Conservation (phyloP, 305 asterid genomes). For the Rubia tinctorum region DNA sequence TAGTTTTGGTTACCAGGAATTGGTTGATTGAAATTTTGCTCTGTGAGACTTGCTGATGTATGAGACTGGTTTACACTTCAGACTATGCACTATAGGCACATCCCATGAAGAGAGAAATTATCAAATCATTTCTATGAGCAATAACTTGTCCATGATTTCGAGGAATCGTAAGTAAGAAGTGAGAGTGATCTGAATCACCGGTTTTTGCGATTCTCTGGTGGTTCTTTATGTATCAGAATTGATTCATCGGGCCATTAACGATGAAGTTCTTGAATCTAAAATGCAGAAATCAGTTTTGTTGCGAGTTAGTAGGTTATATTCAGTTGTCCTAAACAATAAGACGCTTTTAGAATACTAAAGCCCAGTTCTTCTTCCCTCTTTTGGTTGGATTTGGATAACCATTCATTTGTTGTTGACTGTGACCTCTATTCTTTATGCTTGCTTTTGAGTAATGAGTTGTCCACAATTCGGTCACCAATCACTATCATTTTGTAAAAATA, state of each 20-base stretch:
- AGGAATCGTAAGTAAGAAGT: no score
- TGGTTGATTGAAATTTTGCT: constrained; percentile 10
- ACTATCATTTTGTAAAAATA: background rate
- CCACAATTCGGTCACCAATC: background rate
- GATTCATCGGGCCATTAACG: background rate
- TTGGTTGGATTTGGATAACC: background rate
- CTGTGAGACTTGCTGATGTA: background rate
- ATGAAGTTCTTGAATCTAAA: background rate
- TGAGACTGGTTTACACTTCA: background rate
- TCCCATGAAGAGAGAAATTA: background rate
- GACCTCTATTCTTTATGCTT: background rate
- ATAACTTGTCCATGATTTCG: no score
- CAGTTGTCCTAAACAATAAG: background rate
- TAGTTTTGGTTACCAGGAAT: background rate
- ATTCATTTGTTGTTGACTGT: constrained; percentile 12
- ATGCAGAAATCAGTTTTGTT: background rate
- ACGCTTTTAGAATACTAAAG: background rate
- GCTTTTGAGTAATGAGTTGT: background rate
- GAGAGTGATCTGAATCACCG: background rate
- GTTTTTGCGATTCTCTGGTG: background rate
- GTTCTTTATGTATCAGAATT: no score
- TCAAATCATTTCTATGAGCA: background rate
- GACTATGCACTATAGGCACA: background rate
- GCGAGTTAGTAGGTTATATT: background rate
- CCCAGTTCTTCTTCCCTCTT: background rate